Evolutionary conservation across 1,139 yeast species (phyloP).

Genomic region (Suhomyces maxii): DNA sequence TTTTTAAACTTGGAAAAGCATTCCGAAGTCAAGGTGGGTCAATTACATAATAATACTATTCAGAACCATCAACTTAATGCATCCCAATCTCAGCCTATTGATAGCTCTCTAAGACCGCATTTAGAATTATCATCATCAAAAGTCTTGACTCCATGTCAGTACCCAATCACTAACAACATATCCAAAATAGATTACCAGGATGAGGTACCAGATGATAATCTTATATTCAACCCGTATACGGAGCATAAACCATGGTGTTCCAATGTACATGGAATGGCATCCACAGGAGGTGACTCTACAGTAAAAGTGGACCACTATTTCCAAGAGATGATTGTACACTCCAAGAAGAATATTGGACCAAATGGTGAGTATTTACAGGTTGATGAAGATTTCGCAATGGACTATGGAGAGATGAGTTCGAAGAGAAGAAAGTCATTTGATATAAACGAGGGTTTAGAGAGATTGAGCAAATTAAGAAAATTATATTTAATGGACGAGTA

Average conservation of each 20-base stretch:
- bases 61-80: slow-evolving; percentile 1
- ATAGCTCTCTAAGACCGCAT: slow-evolving; percentile 2
- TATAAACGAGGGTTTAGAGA: slow-evolving; percentile 34
- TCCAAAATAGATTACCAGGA: slow-evolving; percentile 14
- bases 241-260: slow-evolving; percentile 45
- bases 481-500: slow-evolving; percentile 31
- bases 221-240: slow-evolving; percentile 21
- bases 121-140: slow-evolving; percentile 24
- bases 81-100: background rate
- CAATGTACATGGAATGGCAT: slow-evolving; percentile 17
- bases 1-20: slow-evolving; percentile 22
- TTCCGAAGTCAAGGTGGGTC: slow-evolving; percentile 3
- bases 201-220: slow-evolving; percentile 11
- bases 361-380: slow-evolving; percentile 26
- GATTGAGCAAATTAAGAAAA: slow-evolving; percentile 35
- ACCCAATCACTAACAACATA: slow-evolving; percentile 21
- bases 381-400: slow-evolving; percentile 18
- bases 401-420: slow-evolving; percentile 8
- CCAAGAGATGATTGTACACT: slow-evolving; percentile 21
- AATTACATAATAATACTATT: slow-evolving; percentile 3
- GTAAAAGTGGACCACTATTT: slow-evolving; percentile 23
- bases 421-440: slow-evolving; percentile 29
- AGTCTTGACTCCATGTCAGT: slow-evolving; percentile 33
- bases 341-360: slow-evolving; percentile 25
- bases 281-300: slow-evolving; percentile 4